A percentile compares a stretch with the other conserved stretches of the same genome.
These are phyloP conservation scores for Hyphopichia fennica DNA, from an alignment of 1,139 yeast genomes.

Conservation along the genomic window DNA sequence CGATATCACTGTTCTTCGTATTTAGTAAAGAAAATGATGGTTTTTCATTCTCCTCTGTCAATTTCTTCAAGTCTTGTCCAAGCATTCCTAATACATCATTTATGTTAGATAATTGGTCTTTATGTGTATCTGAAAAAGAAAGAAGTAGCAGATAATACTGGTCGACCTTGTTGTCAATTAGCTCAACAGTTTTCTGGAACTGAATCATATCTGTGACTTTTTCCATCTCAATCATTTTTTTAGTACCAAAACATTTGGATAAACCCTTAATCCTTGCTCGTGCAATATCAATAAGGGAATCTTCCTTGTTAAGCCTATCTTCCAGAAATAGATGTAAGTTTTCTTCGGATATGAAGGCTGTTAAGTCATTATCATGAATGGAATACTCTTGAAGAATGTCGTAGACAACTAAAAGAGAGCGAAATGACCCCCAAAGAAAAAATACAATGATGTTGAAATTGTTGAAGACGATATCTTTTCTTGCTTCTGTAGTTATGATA, in stretches of 20 bases:
- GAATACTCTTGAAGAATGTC: constrained; percentile 6
- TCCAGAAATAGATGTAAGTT: neutral
- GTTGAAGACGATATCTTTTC: constrained; percentile 31
- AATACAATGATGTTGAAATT: constrained; percentile 31
- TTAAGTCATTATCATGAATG: neutral
- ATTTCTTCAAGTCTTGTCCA: neutral
- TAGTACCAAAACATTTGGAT: neutral
- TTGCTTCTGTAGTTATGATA: constrained; percentile 27
- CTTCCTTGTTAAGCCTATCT: neutral
- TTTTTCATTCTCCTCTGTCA: neutral
- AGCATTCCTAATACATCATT: neutral
- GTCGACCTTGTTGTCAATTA: neutral
- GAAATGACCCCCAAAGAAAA: constrained; percentile 28
- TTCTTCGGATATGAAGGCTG: neutral
- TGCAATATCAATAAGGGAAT: neutral
- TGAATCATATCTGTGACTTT: neutral
- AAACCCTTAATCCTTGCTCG: neutral
- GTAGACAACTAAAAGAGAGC: constrained; percentile 14
- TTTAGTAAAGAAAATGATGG: no score
- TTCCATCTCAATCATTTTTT: neutral
- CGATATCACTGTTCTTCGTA: no score
- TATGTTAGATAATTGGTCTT: neutral
- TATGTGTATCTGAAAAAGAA: neutral
- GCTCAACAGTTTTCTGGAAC: neutral
- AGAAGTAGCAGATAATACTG: neutral